phyloP scores from a whole-genome alignment of 805 yeast species.

The Nakazawaea siamensis region DNA sequence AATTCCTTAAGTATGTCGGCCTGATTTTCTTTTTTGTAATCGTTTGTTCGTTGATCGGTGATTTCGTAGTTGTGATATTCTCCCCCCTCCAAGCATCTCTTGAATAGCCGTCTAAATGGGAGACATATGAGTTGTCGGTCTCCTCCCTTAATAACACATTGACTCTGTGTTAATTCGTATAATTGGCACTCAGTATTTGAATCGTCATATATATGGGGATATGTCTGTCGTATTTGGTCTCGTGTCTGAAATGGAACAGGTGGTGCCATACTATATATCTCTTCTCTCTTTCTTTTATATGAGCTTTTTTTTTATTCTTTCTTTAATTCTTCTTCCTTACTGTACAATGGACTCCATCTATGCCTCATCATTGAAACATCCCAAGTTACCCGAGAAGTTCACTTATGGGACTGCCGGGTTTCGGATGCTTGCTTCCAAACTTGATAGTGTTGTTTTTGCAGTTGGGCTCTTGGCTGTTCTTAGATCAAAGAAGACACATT shows the following conservation, averaged over 20 bases:
- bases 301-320: no score
- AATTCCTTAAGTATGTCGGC: constrained; percentile 18
- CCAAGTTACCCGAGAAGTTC: constrained; percentile 41
- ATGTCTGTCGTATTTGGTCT: constrained; percentile 24
- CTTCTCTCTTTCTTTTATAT: background rate
- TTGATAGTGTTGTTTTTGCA: constrained; percentile 78
- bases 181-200: constrained; percentile 21
- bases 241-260: constrained; percentile 35
- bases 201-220: constrained; percentile 18
- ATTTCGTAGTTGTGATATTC: constrained; percentile 23
- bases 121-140: constrained; percentile 33
- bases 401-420: constrained; percentile 98
- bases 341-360: constrained; percentile 1
- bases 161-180: constrained; percentile 34
- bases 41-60: constrained; percentile 28
- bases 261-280: no score
- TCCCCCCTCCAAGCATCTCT: constrained; percentile 28
- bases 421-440: constrained; percentile 57
- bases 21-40: constrained; percentile 13
- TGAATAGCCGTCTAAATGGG: constrained; percentile 40
- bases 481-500: constrained; percentile 65
- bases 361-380: constrained; percentile 21
- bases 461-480: constrained; percentile 78
- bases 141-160: constrained; percentile 37
- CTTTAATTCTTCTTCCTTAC: background rate